These are phyloP conservation scores for Fraxinus anomala DNA, from an alignment of 257 asterid genomes.

Conservation along the genomic window DNA sequence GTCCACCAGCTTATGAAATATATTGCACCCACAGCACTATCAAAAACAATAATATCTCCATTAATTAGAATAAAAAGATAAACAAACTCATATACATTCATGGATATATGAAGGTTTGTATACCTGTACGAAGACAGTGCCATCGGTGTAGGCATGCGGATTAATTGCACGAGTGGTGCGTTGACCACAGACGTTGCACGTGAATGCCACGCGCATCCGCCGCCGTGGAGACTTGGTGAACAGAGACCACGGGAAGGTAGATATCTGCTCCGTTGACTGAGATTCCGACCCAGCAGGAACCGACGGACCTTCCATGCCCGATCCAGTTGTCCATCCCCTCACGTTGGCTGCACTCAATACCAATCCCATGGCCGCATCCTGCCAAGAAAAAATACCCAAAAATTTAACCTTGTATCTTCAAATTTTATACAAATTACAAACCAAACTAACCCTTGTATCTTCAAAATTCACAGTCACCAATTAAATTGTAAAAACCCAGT, in stretches of 20 bases:
- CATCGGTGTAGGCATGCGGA: constrained; percentile 96
- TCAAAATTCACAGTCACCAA: background rate
- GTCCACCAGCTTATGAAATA: constrained; percentile 94
- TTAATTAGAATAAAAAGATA: background rate
- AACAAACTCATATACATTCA: background rate
- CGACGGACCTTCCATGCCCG: constrained; percentile 90
- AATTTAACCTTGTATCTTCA: background rate
- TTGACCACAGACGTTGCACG: constrained; percentile 93
- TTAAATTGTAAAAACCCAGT: background rate
- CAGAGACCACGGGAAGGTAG: constrained; percentile 97
- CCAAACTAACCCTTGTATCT: background rate
- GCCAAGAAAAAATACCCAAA: background rate
- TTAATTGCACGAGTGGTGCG: constrained; percentile 97
- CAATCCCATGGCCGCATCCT: constrained; percentile 96
- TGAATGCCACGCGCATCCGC: constrained; percentile 92
- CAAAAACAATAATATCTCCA: constrained; percentile 4
- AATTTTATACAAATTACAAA: background rate
- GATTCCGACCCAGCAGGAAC: constrained; percentile 61
- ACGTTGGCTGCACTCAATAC: constrained; percentile 78
- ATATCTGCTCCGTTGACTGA: constrained; percentile 45
- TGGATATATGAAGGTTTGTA: background rate
- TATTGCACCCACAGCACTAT: constrained; percentile 96
- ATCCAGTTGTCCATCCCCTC: constrained; percentile 95
- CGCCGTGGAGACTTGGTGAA: constrained; percentile 94
- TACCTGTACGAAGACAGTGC: constrained; percentile 97